Percentiles rank a stretch among this genome's conserved stretches.
Conservation (phyloP, 2,329 filamentous ascomycete species). For the Aspergillus aculeatus region DNA sequence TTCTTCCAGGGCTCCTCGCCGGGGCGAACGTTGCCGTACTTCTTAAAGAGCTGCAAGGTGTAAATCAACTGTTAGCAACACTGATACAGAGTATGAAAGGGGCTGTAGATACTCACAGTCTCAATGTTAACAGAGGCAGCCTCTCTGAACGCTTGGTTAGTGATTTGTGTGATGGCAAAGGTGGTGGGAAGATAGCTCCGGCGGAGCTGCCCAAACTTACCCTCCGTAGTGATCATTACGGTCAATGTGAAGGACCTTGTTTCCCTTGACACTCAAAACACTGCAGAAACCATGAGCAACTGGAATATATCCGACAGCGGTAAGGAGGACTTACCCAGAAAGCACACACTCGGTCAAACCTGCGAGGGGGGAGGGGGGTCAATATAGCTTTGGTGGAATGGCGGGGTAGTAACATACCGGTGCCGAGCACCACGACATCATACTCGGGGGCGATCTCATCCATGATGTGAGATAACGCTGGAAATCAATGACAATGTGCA, state of each 20-base stretch:
- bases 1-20: slow-evolving; percentile 96
- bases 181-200: slow-evolving; percentile 14
- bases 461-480: slow-evolving; percentile 58
- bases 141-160: slow-evolving; percentile 60
- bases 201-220: slow-evolving; percentile 54
- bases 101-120: slow-evolving; percentile 58
- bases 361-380: slow-evolving; percentile 42
- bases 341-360: slow-evolving; percentile 98
- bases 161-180: slow-evolving; percentile 11
- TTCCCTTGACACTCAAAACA: slow-evolving; percentile 95
- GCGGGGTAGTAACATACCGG: slow-evolving; percentile 61
- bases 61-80: slow-evolving; percentile 32
- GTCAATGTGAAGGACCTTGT: slow-evolving; percentile 99
- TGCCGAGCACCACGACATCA: slow-evolving; percentile 98
- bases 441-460: slow-evolving; percentile 98
- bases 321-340: slow-evolving; percentile 68
- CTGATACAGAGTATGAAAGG: background rate
- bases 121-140: slow-evolving; percentile 96
- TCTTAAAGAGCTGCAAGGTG: slow-evolving; percentile 80
- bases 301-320: slow-evolving; percentile 10
- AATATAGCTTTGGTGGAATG: slow-evolving; percentile 31
- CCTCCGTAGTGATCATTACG: slow-evolving; percentile 98
- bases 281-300: slow-evolving; percentile 45
- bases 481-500: slow-evolving; percentile 11
- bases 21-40: slow-evolving; percentile 77